These are phyloP conservation scores for Rhodofomes roseus DNA, from an alignment of 1,284 basidiomycete genomes.

Conservation along the genomic window DNA sequence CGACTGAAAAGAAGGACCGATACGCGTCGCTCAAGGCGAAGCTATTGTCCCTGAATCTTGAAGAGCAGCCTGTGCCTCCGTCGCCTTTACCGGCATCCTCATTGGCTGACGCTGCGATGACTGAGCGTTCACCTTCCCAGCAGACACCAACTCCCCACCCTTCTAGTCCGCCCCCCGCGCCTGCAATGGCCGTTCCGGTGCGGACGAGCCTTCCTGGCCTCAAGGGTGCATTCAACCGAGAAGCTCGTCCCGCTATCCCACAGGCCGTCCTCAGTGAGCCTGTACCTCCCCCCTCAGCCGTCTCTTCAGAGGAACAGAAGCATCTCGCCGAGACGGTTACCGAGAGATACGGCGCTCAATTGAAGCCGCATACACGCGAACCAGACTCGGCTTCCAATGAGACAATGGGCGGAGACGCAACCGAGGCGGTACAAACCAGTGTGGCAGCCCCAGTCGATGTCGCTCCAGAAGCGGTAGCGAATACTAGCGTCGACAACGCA, in stretches of 20 bases:
- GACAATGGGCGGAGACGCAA: too few relatives aligned
- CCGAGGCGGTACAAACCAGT: too few relatives aligned
- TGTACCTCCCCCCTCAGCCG: not conserved
- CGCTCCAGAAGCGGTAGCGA: too few relatives aligned
- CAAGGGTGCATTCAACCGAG: not conserved
- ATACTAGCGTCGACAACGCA: too few relatives aligned
- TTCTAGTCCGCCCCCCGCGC: too few relatives aligned
- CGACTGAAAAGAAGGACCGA: not conserved
- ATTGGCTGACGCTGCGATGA: too few relatives aligned
- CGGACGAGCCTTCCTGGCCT: not conserved
- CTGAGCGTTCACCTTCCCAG: too few relatives aligned
- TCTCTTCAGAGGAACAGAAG: not conserved
- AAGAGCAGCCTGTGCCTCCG: not conserved
- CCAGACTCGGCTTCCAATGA: too few relatives aligned
- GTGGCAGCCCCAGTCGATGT: too few relatives aligned
- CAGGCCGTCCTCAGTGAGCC: not conserved
- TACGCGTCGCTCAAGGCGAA: not conserved
- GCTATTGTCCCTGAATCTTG: too few relatives aligned
- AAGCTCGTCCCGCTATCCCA: not conserved
- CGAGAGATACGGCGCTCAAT: not conserved
- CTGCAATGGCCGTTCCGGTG: not conserved
- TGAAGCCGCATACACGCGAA: too few relatives aligned
- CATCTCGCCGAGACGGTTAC: not conserved
- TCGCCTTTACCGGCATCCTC: not conserved
- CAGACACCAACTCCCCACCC: too few relatives aligned